These are phyloP conservation scores for Aspergillus texensis DNA, from an alignment of 2,329 filamentous ascomycete species.

Conservation along the genomic window DNA sequence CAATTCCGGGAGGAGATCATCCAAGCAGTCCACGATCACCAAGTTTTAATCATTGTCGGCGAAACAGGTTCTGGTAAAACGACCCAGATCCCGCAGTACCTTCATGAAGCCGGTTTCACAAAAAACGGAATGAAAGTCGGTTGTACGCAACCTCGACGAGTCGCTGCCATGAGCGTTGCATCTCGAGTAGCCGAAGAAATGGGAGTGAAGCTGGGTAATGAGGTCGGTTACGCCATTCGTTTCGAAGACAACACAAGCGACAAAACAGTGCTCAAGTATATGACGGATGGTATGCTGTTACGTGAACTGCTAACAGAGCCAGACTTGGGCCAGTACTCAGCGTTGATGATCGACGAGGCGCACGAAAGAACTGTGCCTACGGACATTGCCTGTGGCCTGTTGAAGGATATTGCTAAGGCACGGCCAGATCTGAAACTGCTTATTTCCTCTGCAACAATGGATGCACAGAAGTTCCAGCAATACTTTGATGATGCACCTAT, in stretches of 20 bases:
- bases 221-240: constrained; percentile 92
- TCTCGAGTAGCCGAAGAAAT: constrained; percentile 93
- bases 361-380: constrained; percentile 92
- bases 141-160: constrained; percentile 91
- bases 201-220: constrained; percentile 83
- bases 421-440: constrained; percentile 85
- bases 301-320: constrained; percentile 89
- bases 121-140: constrained; percentile 82
- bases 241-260: constrained; percentile 92
- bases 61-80: constrained; percentile 96
- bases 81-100: constrained; percentile 90
- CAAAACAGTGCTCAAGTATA: constrained; percentile 90
- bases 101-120: constrained; percentile 88
- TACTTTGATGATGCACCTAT: constrained; percentile 94
- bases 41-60: constrained; percentile 88
- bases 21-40: constrained; percentile 80
- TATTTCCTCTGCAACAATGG: constrained; percentile 92
- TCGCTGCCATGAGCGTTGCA: constrained; percentile 97
- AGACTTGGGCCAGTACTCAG: constrained; percentile 77
- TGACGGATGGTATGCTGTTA: constrained; percentile 95
- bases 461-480: constrained; percentile 85
- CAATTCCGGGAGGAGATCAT: constrained; percentile 83
- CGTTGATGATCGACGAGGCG: constrained; percentile 95
- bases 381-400: constrained; percentile 82
- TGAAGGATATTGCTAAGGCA: constrained; percentile 84